Evolutionary conservation across 352 stramenopile species (phyloP), one percentile per base, ranked within the genome.

Genomic region (Paralagenidium karlingii): DNA sequence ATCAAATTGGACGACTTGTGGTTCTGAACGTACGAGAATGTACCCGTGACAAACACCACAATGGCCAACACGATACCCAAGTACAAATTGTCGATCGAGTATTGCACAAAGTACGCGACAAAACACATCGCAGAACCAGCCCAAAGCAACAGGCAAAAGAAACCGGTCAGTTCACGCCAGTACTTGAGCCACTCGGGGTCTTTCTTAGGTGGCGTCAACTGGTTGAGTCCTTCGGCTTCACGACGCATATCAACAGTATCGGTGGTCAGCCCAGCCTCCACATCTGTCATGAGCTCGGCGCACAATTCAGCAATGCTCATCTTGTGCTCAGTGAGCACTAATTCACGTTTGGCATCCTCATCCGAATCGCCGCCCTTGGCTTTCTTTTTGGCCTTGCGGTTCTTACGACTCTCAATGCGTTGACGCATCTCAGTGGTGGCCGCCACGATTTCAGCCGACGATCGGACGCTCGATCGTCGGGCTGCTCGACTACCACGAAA

Each of bases 21-120:
- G 45, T 73, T 69, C 45, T 69, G 58, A n/a, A 55, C 37, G 49
- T 73, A 78, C 48, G 64, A 78, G 42, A 78, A 73, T 22, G 56
- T 50, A n/a, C 61, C 59, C 1, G 61, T 75, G 48, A 78, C 43
- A 37, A 66, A 49, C 27, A 78, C 61, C 11, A 75, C 58, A 24
- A 51, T 34, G 13, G 60, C 56, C n/a, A 78, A 47, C 28, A 73
- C 60, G 38, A 73, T 53, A 13, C 58, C 61, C 24, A 73, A 29
- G 40, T 69, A 78, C 21, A 78, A 38, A 30, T 78, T 73, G 34
- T 70, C 54, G 8, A 42, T 20, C 16, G 57, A 63, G 47, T 58
- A 63, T 39, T 73, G 58, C 45, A 78, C 59, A 4, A n/a, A 49
- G 40, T 75, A 78, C 28, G 52, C 62, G 22, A 69, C 53, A 49